Conservation (phyloP, 345 rosid species). For the Raphanus raphanistrum region DNA sequence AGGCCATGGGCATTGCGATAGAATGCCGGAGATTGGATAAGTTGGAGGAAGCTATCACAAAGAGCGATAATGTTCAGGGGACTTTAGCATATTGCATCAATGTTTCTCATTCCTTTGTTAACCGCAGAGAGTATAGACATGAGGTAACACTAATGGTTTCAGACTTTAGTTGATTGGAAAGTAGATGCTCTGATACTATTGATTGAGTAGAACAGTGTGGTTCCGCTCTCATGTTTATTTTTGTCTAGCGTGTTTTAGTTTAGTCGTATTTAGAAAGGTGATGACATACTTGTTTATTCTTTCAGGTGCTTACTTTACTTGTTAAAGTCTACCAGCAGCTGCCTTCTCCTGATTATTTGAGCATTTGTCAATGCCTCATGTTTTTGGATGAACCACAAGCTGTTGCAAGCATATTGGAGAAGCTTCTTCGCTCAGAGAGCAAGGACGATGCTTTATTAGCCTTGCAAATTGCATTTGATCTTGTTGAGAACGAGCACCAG, state of each 20-base stretch:
- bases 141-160: conserved; percentile 56
- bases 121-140: conserved; percentile 83
- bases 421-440: conserved; percentile 79
- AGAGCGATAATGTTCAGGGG: conserved; percentile 87
- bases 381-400: conserved; percentile 90
- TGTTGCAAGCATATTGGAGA: conserved; percentile 85
- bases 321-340: conserved; percentile 84
- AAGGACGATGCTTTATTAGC: conserved; percentile 89
- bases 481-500: conserved; percentile 97
- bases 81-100: conserved; percentile 80
- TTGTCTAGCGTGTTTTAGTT: neutral
- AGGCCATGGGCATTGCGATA: conserved; percentile 98
- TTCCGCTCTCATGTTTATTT: neutral
- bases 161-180: neutral
- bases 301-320: conserved; percentile 87
- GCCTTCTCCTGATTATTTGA: conserved; percentile 93
- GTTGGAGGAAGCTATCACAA: conserved; percentile 91
- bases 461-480: conserved; percentile 94
- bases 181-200: neutral
- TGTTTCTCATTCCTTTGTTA: conserved; percentile 85
- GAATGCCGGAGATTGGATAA: conserved; percentile 97
- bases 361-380: conserved; percentile 98
- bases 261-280: conserved; percentile 15
- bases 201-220: neutral
- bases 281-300: conserved; percentile 29